Evolutionary conservation across 768 basidiomycete genomes (phyloP).

Genomic region (Mycena amicta): DNA sequence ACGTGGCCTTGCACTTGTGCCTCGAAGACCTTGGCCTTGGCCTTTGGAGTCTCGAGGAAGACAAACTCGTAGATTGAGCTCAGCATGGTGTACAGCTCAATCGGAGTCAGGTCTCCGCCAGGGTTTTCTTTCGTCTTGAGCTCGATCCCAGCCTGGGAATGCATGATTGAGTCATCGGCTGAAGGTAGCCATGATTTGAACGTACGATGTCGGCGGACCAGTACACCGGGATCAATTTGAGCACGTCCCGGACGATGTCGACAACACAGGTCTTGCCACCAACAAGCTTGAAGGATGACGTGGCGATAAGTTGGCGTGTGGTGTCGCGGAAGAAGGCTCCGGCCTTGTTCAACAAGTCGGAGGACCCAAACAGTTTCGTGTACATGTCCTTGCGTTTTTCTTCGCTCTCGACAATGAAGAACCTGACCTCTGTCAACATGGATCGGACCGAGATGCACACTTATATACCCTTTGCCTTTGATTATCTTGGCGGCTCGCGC

Average conservation of each 20-base stretch:
- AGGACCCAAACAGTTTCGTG: constrained; percentile 46
- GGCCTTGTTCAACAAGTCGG: constrained; percentile 52
- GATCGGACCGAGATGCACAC: no score
- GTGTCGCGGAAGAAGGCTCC: constrained; percentile 67
- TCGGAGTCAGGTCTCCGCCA: constrained; percentile 63
- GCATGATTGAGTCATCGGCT: no score
- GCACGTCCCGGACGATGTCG: constrained; percentile 70
- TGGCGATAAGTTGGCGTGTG: constrained; percentile 58
- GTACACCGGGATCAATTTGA: constrained; percentile 63
- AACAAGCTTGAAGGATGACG: constrained; percentile 57
- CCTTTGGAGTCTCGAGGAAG: constrained; percentile 71
- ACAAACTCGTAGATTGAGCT: constrained; percentile 77
- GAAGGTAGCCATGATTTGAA: no score
- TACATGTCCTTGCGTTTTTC: constrained; percentile 53
- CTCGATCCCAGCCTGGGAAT: constrained; percentile 67
- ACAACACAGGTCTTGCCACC: constrained; percentile 55
- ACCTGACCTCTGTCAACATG: no score
- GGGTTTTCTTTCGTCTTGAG: constrained; percentile 59
- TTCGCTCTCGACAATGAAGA: constrained; percentile 61
- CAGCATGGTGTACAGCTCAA: constrained; percentile 64
- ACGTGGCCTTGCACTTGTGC: constrained; percentile 55
- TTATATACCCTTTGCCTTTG: constrained; percentile 60
- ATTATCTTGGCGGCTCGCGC: constrained; percentile 55
- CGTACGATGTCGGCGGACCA: constrained; percentile 79
- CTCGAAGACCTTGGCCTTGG: constrained; percentile 58